Percentiles rank a stretch among this genome's conserved stretches.
Conservation (phyloP, 805 yeast species). For the Barnettozyma sucrosica region DNA sequence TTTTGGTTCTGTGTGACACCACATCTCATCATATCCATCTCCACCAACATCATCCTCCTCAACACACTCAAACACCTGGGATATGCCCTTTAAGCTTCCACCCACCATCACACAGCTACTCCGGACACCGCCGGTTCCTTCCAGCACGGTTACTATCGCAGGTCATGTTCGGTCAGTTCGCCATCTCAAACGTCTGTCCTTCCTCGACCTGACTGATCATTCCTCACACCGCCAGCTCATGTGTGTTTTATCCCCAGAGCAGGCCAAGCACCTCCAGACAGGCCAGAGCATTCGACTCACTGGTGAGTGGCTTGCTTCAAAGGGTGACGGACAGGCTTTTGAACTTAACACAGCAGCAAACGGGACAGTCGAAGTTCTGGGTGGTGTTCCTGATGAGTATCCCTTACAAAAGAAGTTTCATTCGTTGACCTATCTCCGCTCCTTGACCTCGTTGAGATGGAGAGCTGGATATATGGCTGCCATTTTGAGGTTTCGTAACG, state of each 20-base stretch:
- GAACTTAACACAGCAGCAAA: constrained; percentile 36
- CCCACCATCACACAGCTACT: constrained; percentile 14
- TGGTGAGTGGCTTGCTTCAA: constrained; percentile 41
- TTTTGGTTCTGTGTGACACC: too few species aligned
- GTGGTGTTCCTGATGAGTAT: constrained; percentile 55
- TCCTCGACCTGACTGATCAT: constrained; percentile 80
- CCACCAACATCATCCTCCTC: constrained; percentile 2
- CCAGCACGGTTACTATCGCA: constrained; percentile 39
- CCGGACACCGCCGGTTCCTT: constrained; percentile 18
- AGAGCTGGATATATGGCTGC: constrained; percentile 62
- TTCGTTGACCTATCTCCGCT: constrained; percentile 58
- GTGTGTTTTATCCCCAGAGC: constrained; percentile 44
- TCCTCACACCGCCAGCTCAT: constrained; percentile 48
- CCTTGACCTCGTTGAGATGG: constrained; percentile 73
- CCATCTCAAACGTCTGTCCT: constrained; percentile 67
- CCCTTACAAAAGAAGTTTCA: constrained; percentile 83
- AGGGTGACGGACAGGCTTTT: constrained; percentile 46
- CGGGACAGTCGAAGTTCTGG: constrained; percentile 43
- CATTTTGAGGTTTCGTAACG: constrained; percentile 67
- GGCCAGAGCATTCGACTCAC: constrained; percentile 41
- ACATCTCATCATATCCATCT: constrained; percentile 7
- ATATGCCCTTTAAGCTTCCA: constrained; percentile 4
- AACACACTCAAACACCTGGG: not conserved
- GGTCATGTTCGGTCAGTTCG: constrained; percentile 80
- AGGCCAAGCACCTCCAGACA: constrained; percentile 30